Conservation (phyloP, 2,329 filamentous ascomycete genomes). For the Ascochyta koolunga region DNA sequence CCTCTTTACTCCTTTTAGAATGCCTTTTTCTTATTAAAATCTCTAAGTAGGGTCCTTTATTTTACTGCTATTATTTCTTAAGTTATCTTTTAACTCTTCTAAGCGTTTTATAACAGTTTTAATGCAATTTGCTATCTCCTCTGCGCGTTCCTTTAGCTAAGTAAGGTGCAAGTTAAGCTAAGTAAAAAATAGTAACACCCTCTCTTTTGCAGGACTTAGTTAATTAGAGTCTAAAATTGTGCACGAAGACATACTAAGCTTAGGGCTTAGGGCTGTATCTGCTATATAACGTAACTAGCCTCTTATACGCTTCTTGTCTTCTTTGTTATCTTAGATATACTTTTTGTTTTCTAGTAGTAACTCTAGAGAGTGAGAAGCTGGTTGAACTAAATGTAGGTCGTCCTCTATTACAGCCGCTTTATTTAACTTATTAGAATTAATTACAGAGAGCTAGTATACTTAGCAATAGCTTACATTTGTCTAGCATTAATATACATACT, state of each 20-base stretch:
- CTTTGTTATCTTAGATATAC: background rate
- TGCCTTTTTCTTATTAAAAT: slow-evolving; percentile 2
- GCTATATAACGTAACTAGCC: background rate
- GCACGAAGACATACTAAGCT: too few relatives aligned
- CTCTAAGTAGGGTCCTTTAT: background rate
- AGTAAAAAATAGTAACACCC: background rate
- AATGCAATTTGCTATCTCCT: background rate
- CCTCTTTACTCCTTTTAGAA: slow-evolving; percentile 1
- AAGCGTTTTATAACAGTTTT: background rate
- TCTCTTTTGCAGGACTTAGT: background rate
- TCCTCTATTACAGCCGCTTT: too few relatives aligned
- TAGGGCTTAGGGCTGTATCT: too few relatives aligned
- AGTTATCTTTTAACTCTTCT: background rate
- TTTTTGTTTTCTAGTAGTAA: background rate
- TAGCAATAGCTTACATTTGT: too few relatives aligned
- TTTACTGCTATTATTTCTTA: background rate
- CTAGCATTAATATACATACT: too few relatives aligned
- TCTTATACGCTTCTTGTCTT: background rate
- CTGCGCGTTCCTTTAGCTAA: background rate
- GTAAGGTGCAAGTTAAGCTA: background rate
- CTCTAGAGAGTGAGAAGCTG: background rate
- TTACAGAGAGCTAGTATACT: too few relatives aligned
- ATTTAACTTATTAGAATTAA: too few relatives aligned
- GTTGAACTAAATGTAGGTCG: too few relatives aligned
- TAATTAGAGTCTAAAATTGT: background rate